A percentile compares a stretch with the other conserved stretches of the same genome.
phyloP scores from a whole-genome alignment of 345 rosid species.

The Corymbia maculata region DNA sequence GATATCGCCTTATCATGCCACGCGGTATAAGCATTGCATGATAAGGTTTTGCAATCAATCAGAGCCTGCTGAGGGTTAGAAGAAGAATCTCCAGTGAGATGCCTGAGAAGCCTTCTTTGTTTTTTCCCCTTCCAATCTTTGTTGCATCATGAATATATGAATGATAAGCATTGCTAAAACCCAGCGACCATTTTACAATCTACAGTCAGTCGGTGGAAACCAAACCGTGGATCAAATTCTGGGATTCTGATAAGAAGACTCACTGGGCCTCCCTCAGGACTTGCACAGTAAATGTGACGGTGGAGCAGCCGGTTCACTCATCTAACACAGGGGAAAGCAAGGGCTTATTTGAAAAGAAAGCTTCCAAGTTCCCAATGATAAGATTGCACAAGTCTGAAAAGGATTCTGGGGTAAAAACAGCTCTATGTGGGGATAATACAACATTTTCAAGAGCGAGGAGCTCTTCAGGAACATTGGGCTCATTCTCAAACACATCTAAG shows the following conservation, averaged over 20 bases:
- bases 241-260: background rate
- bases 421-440: constrained; percentile 32
- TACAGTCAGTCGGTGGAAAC: no score
- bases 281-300: background rate
- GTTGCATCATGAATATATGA: no score
- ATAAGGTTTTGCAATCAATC: no score
- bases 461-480: constrained; percentile 35
- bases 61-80: no score
- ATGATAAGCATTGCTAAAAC: no score
- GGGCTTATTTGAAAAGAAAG: constrained; percentile 33
- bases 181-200: no score
- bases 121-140: no score
- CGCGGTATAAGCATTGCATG: no score
- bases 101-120: no score
- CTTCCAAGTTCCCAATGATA: constrained; percentile 32
- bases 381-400: constrained; percentile 7
- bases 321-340: constrained; percentile 7
- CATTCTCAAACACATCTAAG: constrained; percentile 49
- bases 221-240: no score
- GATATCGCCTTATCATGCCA: no score
- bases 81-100: no score
- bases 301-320: background rate
- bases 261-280: background rate
- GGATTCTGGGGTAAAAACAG: constrained; percentile 27
- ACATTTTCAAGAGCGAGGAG: constrained; percentile 27